Base-by-base conservation (phyloP, 2,329 filamentous ascomycete species). In the Fusarium humuli region DNA sequence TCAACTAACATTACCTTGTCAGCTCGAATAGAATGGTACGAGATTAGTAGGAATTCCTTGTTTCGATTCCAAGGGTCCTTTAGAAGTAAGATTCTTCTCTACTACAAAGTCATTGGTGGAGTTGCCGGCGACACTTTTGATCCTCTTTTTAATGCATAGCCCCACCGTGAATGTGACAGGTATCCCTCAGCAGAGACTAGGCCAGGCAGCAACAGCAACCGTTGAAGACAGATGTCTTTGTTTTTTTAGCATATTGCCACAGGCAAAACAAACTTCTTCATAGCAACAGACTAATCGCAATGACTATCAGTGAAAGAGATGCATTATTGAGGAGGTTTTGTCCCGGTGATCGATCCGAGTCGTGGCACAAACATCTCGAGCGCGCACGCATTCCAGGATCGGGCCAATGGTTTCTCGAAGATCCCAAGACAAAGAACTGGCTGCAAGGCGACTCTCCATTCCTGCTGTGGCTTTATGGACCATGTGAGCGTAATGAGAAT, bases 391-490 rank as follows among this genome's bases (percentile, higher is more conserved):
- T 67, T 10, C 42, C 50, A 3, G 52, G 27, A 0, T 18, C 25
- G 6, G 34, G 22, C 6, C 9, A 46, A n/a, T 58, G 42, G 42
- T 20, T 68, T 45, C 44, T 67, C 1, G 42, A 68, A 4, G 5
- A 64, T 16, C 4, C 25, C 8, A 37, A 12, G 7, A 27, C n/a
- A 2, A 12, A 27, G 7, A 13, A 10, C 4, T 67, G 64, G 65
- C 22, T 64, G 1, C 10, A 1, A 0, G 14, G 22, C 2, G 13
- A 7, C 2, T 9, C 23, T 2, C 1, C 7, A 1, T 12, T 22
- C 0, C 12, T 68, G 1, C 22, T 67, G 14, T 67, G 65, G 64
- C 57, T 67, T 13, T 27, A 68, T 13, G 65, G 65, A 12, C 57
- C 30, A 37, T 34, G 64, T 67, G 12, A n/a, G 55, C 5, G 1